Base-by-base conservation (phyloP, 257 asterid genomes). In the Coffea eugenioides region DNA sequence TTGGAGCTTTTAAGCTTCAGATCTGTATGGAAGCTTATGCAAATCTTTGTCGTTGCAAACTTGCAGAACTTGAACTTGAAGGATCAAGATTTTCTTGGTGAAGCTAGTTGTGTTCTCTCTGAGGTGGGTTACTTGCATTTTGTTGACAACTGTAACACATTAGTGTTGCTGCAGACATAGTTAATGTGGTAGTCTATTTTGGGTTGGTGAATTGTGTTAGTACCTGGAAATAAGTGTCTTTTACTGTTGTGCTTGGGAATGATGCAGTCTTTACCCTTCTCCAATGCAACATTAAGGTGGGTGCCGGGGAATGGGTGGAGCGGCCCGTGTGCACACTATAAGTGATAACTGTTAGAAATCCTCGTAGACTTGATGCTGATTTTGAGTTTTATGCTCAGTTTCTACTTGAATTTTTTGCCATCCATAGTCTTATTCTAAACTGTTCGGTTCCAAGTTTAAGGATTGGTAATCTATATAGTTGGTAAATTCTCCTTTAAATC, bases 61-160 rank as follows among this genome's bases (percentile, higher is more conserved):
- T 83, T 89, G 82, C 89, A 91, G 97, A 80, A n/a, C 71, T 87
- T 93, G 85, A 85, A 90, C 73, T 79, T 90, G 82, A 78, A 89
- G 46, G 91, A 89, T 82, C 97, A 93, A 86, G 96, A 93, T 83
- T 93, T 87, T 80, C 96, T 91, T 21, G 97, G 97, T 73, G 96
- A 93, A 91, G 88, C 89, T 79, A 90, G 80, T 74, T 91, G 94
- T 85, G 89, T 69, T 82, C 89, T 93, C 76, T 90, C 95, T 73
- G 91, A 93, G 93, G 97, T 90, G 73, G 75, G 88, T 82, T 71
- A 79, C 71, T 79, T 79, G 39, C 27, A 34, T 70, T 31, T 41
- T 51, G 23, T 36, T 34, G 64, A 56, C 51, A 45, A 20, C 4
- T n/a, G 2, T 10, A 74, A 41, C 71, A 59, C 67, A 56, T 43